phyloP scores from a whole-genome alignment of 2,329 filamentous ascomycete species.

The Paracorniculantispora psalliotae region DNA sequence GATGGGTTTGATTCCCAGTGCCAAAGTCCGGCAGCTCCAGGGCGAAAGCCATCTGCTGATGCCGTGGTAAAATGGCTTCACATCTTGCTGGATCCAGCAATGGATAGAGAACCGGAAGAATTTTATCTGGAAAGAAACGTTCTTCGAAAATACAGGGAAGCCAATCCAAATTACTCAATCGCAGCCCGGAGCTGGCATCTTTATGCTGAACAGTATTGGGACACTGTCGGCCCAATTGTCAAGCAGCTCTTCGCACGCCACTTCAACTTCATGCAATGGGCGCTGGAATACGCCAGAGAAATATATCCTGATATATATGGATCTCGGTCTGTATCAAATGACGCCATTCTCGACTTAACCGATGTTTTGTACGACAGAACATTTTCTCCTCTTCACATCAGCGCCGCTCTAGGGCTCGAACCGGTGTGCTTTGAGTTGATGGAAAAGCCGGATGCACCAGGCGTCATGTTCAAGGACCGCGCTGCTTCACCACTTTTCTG shows the following conservation, averaged over 20 bases:
- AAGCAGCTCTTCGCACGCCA: slow-evolving; percentile 25
- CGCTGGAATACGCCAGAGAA: slow-evolving; percentile 29
- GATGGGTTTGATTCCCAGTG: neutral
- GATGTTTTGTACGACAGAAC: slow-evolving; percentile 24
- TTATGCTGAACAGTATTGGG: slow-evolving; percentile 26
- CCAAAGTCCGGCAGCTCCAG: neutral
- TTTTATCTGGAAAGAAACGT: slow-evolving; percentile 22
- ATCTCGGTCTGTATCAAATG: slow-evolving; percentile 18
- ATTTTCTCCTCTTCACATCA: slow-evolving; percentile 29
- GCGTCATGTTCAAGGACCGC: slow-evolving; percentile 13
- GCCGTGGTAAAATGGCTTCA: slow-evolving; percentile 10
- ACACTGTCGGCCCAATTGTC: slow-evolving; percentile 22
- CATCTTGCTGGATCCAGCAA: slow-evolving; percentile 4
- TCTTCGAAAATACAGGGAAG: slow-evolving; percentile 20
- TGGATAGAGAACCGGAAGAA: slow-evolving; percentile 24
- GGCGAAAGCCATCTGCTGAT: neutral
- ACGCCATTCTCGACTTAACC: slow-evolving; percentile 25
- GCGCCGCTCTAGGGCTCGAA: slow-evolving; percentile 29
- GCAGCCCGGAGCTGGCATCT: slow-evolving; percentile 26
- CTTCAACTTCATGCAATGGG: slow-evolving; percentile 33
- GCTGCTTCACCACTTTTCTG: slow-evolving; percentile 30
- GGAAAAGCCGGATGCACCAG: slow-evolving; percentile 17
- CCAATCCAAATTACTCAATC: slow-evolving; percentile 21
- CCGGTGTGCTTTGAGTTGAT: slow-evolving; percentile 19
- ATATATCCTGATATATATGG: slow-evolving; percentile 24